Evolutionary conservation across 2,329 filamentous ascomycete species (phyloP).

Genomic region (Raffaelea albimanens): DNA sequence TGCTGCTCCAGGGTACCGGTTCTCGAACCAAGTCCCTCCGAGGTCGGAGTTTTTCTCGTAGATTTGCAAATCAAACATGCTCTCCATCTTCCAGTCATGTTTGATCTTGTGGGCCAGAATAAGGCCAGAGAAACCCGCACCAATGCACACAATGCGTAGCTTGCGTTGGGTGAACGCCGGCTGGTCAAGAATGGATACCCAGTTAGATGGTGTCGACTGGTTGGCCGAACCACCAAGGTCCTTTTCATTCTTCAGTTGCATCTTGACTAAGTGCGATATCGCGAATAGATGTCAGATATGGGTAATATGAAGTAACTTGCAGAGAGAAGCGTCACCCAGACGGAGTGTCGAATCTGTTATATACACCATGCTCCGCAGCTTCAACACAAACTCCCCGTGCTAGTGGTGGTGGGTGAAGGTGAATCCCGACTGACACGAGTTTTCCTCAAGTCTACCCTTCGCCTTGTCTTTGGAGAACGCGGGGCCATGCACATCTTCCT

Average conservation of each 20-base stretch:
- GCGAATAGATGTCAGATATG: not conserved
- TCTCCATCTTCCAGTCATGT: not conserved
- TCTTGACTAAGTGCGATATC: not conserved
- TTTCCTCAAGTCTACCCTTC: no score
- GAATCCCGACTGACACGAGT: no score
- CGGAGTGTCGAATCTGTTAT: no score
- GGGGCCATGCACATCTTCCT: no score
- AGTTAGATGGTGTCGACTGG: no score
- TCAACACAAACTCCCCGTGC: no score
- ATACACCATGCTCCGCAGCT: no score
- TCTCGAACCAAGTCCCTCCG: not conserved
- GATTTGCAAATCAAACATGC: not conserved
- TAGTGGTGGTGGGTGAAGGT: no score
- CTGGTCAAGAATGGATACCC: not conserved
- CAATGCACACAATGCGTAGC: not conserved
- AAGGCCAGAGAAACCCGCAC: not conserved
- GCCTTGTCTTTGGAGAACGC: no score
- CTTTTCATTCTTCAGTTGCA: not conserved
- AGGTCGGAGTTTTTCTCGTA: not conserved
- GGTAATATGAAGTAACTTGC: not conserved
- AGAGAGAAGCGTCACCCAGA: not conserved
- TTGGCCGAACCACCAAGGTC: no score
- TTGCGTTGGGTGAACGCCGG: not conserved
- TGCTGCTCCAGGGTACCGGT: not conserved
- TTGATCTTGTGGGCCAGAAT: not conserved